Base-by-base conservation (phyloP, 225 moss, liverwort and hornwort genomes). In the Polytrichum commune region DNA sequence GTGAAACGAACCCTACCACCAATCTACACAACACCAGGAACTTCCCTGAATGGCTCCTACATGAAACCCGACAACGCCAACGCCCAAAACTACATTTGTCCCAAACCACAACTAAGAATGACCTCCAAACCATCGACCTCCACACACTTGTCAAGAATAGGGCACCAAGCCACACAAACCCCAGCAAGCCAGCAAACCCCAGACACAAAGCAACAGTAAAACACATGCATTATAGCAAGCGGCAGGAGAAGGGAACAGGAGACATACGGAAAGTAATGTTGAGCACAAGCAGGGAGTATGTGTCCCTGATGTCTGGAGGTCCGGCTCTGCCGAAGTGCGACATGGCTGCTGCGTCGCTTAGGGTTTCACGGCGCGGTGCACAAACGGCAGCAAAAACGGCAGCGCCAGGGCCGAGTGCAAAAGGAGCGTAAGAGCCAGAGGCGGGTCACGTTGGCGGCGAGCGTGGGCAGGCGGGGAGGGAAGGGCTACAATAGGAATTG, bases 271-370 rank as follows among this genome's bases (percentile, higher is more conserved):
- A 96, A 32, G 96, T 96, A 76, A 96, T 96, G 79, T 96, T 96
- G 66, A 96, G 92, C 66, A 96, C 96, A 46, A 96, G 93, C 74
- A 96, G 71, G 53, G 96, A 96, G 72, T 96, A 92, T 5, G 96
- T 96, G 66, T 96, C 92, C 60, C 93, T 78, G 69, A 96, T 96
- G 70, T 96, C 96, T 53, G 96, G 96, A 8, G 96, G 96, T 57
- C 96, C 96, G 19, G 96, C 89, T 75, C 96, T 89, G 46, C 96
- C 96, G 27, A 96, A 96, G 65, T 96, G 96, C 54, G 96, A 89
- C 96, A 96, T 96, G 22, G 65, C 86, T 18, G 58, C 61, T 56
- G 27, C 20, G 20, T 20, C 46, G 46, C 46, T 46, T 46, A 46
- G 46, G 46, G 46, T 46, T 46, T 46, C 46, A 46, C 46, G 13